These are phyloP conservation scores for Sporothrix humicola DNA, from an alignment of 2,329 filamentous ascomycete genomes.

Conservation along the genomic window DNA sequence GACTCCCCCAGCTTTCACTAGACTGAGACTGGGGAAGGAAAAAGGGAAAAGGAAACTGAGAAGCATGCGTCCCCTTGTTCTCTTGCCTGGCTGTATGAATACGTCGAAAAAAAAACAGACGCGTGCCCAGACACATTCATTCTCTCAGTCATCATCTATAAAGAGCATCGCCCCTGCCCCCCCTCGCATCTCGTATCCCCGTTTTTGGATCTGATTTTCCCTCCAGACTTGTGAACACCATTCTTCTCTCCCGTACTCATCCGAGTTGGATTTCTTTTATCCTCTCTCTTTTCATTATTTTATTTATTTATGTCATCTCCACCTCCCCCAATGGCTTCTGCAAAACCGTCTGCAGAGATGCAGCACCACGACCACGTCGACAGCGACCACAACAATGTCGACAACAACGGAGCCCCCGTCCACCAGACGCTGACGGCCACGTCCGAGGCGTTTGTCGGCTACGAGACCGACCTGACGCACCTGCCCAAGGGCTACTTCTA, in stretches of 20 bases:
- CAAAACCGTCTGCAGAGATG: neutral
- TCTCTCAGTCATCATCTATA: neutral
- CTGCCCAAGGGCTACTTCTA: conserved; percentile 34
- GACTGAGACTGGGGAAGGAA: neutral
- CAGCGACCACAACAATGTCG: neutral
- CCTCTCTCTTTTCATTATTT: neutral
- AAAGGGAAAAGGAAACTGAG: neutral
- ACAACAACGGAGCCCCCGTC: neutral
- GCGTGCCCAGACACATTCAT: neutral
- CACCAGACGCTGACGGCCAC: conserved; percentile 16
- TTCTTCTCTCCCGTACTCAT: neutral
- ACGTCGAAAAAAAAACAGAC: neutral
- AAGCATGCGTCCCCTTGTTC: neutral
- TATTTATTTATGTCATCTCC: neutral
- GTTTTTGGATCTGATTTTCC: neutral
- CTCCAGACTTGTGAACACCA: neutral
- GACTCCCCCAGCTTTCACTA: too few species aligned
- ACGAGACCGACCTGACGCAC: conserved; percentile 27
- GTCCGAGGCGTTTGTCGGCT: conserved; percentile 23
- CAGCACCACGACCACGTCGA: conserved; percentile 5
- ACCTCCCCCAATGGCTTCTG: neutral
- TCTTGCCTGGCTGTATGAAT: too few species aligned
- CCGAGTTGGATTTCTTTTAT: neutral
- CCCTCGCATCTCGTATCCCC: neutral
- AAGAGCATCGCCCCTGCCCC: conserved; percentile 1